A percentile compares a stretch with the other conserved stretches of the same genome.
Evolutionary conservation across 139 green algal genomes (phyloP).

Genomic region (Desmodesmus armatus): DNA sequence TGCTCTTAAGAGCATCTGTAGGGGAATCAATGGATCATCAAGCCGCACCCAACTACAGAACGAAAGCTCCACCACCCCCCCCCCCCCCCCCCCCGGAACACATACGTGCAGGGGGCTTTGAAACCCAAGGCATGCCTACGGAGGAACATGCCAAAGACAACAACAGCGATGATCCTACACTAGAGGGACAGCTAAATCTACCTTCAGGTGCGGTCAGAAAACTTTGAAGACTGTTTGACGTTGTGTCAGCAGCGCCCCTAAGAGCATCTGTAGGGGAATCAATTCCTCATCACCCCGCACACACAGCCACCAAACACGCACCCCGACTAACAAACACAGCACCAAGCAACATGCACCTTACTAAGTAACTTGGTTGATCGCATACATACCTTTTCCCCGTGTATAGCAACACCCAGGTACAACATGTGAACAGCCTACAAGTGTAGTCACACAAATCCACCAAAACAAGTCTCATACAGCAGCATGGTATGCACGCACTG

Average conservation of each 20-base stretch:
- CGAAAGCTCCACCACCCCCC: neutral
- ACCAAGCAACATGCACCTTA: no score
- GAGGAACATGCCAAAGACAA: no score
- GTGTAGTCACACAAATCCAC: no score
- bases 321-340: no score
- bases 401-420: neutral
- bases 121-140: no score
- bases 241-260: conserved; percentile 2
- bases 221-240: conserved; percentile 36
- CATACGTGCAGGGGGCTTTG: no score
- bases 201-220: conserved; percentile 22
- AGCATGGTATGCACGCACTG: neutral
- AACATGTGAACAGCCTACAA: neutral
- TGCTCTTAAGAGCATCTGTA: neutral
- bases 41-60: neutral
- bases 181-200: no score
- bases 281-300: conserved; percentile 14
- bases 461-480: neutral
- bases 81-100: no score
- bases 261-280: neutral
- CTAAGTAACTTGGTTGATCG: neutral
- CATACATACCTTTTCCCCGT: neutral
- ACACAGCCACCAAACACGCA: neutral
- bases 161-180: no score
- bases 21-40: neutral